Percentiles rank a stretch among this genome's conserved stretches.
phyloP scores from a whole-genome alignment of 169 alveolate genomes.

The Eimeria tenella region DNA sequence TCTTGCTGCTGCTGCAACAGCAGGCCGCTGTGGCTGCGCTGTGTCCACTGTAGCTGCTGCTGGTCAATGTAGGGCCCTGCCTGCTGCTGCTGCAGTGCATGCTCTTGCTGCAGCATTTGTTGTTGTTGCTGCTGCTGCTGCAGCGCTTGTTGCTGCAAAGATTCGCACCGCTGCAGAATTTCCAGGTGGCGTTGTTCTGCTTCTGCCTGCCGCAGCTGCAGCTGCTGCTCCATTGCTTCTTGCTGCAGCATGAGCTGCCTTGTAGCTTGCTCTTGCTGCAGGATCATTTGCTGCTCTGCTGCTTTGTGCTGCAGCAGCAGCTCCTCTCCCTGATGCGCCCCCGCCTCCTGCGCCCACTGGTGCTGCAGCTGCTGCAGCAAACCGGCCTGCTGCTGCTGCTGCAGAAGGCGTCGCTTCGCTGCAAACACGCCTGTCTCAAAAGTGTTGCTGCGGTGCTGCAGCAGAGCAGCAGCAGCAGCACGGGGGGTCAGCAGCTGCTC shows the following conservation, averaged over 20 bases:
- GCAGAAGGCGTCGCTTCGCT: constrained; percentile 20
- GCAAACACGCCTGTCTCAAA: constrained; percentile 11
- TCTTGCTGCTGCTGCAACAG: constrained; percentile 34
- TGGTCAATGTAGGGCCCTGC: not conserved
- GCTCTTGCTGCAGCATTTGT: not conserved
- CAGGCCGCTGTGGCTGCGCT: not conserved
- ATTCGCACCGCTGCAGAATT: constrained; percentile 5
- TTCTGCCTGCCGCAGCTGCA: not conserved
- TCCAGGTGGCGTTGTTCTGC: constrained; percentile 25
- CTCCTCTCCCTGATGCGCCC: not conserved
- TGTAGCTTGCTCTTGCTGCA: not conserved
- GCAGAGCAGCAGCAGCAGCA: constrained; percentile 27
- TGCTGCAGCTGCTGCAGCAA: constrained; percentile 47
- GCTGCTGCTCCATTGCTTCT: constrained; percentile 9
- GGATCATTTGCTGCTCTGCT: not conserved
- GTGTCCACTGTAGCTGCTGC: not conserved
- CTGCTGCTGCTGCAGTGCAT: constrained; percentile 46
- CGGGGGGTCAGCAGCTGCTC: not conserved
- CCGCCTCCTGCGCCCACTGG: constrained; percentile 34
- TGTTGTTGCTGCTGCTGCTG: not conserved
- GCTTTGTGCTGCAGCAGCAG: constrained; percentile 6
- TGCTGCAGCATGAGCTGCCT: constrained; percentile 43
- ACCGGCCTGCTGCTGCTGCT: constrained; percentile 50
- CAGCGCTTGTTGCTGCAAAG: constrained; percentile 11
- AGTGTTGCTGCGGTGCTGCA: not conserved